phyloP scores from a whole-genome alignment of 768 basidiomycete species.

The Mycena capillaripes region DNA sequence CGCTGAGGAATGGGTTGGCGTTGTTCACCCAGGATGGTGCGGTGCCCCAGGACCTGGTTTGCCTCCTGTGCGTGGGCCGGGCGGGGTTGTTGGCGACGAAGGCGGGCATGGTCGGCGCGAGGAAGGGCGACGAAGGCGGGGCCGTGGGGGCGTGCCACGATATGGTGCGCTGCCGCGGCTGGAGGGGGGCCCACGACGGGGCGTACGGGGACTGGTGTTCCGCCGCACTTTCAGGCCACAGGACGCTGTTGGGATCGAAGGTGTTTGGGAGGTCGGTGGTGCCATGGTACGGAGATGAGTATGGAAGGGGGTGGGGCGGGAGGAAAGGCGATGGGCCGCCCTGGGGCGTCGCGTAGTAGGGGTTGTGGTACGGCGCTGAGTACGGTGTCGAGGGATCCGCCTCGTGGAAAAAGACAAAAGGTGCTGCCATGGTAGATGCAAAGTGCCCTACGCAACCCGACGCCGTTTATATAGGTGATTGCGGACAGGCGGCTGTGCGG shows the following conservation, averaged over 20 bases:
- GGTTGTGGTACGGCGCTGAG: neutral
- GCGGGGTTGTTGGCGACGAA: constrained; percentile 5
- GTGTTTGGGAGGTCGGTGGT: neutral
- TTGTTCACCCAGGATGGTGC: neutral
- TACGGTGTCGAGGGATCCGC: neutral
- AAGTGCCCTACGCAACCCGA: neutral
- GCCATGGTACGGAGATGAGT: constrained; percentile 15
- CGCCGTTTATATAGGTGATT: neutral
- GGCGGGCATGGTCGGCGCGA: constrained; percentile 5
- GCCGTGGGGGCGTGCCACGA: constrained; percentile 13
- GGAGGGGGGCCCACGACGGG: constrained; percentile 9
- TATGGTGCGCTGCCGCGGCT: constrained; percentile 24
- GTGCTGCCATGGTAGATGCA: constrained; percentile 20
- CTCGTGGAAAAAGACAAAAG: constrained; percentile 33
- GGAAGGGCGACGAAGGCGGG: constrained; percentile 6
- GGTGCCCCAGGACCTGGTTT: constrained; percentile 24
- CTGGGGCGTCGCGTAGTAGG: constrained; percentile 21
- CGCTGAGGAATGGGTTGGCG: neutral
- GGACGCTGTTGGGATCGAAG: constrained; percentile 24
- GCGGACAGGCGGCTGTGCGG: neutral
- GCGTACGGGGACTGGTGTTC: constrained; percentile 26
- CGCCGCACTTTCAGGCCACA: constrained; percentile 13
- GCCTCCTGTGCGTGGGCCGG: constrained; percentile 17
- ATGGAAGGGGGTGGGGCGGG: constrained; percentile 20
- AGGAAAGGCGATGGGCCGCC: constrained; percentile 16